A percentile compares a stretch with the other conserved stretches of the same genome.
phyloP scores from a whole-genome alignment of 73 alveolate species.

The Effrenium voratum region DNA sequence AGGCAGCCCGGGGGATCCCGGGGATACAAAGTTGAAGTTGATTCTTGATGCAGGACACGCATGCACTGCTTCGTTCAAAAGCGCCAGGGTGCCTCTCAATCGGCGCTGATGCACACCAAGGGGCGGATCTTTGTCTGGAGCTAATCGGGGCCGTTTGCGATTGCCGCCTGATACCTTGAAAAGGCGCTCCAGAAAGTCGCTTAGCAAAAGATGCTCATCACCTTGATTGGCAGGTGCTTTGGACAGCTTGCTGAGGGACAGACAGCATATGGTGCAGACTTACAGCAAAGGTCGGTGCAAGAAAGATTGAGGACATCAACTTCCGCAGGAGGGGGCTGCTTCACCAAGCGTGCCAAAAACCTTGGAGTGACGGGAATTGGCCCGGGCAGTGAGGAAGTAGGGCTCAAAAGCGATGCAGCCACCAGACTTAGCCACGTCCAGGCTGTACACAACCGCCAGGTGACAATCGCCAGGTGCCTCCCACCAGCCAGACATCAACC shows the following conservation, averaged over 20 bases:
- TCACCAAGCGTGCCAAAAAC: constrained; percentile 28
- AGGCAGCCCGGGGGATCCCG: too few relatives aligned
- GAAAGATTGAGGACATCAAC: constrained; percentile 54
- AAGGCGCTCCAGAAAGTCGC: constrained; percentile 50
- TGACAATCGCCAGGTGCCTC: constrained; percentile 69
- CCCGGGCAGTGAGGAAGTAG: too few relatives aligned
- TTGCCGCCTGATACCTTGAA: constrained; percentile 45
- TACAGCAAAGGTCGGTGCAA: constrained; percentile 6
- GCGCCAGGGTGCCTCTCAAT: too few relatives aligned
- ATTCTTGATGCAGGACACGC: too few relatives aligned
- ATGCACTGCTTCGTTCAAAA: too few relatives aligned
- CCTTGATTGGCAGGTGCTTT: neutral
- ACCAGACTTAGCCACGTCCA: constrained; percentile 43
- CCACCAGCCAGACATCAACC: neutral
- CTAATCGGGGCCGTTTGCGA: constrained; percentile 70
- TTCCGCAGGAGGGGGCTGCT: neutral
- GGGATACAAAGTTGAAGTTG: too few relatives aligned
- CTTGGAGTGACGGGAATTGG: too few relatives aligned
- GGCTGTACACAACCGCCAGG: constrained; percentile 80
- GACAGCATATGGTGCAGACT: neutral
- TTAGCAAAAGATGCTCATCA: constrained; percentile 77
- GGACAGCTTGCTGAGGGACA: neutral
- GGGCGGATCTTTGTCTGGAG: constrained; percentile 56
- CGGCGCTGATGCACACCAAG: too few relatives aligned
- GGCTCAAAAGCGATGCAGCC: neutral